phyloP scores from a whole-genome alignment of 768 basidiomycete genomes.

The Agrocybe praecox region DNA sequence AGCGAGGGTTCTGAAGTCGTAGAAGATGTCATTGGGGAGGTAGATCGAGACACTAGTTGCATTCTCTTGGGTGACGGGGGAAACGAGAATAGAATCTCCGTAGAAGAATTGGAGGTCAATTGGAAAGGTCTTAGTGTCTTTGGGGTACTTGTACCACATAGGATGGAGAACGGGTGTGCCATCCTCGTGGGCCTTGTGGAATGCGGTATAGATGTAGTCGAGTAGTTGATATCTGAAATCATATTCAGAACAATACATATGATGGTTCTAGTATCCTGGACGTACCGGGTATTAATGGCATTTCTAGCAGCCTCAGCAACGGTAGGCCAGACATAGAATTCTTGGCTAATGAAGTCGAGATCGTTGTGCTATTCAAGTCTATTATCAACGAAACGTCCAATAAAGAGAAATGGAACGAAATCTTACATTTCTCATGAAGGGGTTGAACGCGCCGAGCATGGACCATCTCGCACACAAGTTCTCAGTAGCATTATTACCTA shows the following conservation, averaged over 20 bases:
- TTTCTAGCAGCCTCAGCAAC: conserved; percentile 61
- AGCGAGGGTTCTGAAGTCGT: conserved; percentile 57
- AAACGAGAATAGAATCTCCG: conserved; percentile 67
- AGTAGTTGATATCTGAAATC: conserved; percentile 58
- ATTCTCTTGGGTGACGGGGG: conserved; percentile 65
- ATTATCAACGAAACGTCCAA: background rate
- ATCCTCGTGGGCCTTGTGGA: conserved; percentile 57
- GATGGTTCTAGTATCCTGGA: background rate
- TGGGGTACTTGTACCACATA: conserved; percentile 68
- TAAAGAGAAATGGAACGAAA: background rate
- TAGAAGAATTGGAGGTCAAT: conserved; percentile 75
- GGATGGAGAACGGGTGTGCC: conserved; percentile 67
- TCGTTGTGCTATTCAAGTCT: conserved; percentile 48
- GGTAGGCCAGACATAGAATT: conserved; percentile 67
- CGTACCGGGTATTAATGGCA: conserved; percentile 59
- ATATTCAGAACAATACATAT: background rate
- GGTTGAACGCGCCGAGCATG: conserved; percentile 74
- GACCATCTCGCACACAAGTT: conserved; percentile 77
- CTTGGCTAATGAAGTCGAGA: conserved; percentile 56
- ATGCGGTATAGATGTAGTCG: conserved; percentile 73
- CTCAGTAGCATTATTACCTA: conserved; percentile 64
- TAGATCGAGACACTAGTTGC: conserved; percentile 63
- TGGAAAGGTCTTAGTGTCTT: conserved; percentile 57
- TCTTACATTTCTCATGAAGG: conserved; percentile 77
- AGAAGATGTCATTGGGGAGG: conserved; percentile 66